Base-by-base conservation (phyloP, 169 alveolate species). In the Perkinsus chesapeaki region DNA sequence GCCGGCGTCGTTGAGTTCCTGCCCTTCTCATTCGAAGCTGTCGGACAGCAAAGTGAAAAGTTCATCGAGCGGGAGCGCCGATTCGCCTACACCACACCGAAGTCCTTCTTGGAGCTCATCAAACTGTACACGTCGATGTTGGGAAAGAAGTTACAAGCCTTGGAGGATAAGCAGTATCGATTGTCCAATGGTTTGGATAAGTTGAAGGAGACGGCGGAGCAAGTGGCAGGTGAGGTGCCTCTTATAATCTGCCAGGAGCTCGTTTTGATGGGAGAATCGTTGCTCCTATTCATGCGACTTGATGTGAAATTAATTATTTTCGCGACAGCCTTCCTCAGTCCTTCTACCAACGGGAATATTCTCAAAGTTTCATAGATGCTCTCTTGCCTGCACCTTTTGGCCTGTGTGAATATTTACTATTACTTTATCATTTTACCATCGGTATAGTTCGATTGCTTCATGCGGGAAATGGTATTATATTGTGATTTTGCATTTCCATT, bases 21-120 rank as follows among this genome's bases (percentile, higher is more conserved):
- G 98, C 99, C 99, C 23, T 95, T 93, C 96, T 96, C 98, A 48
- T 97, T 98, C 94, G 96, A 96, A 91, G 92, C 95, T 92, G 98
- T 96, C 47, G 97, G 96, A 1, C 92, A 82, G 9, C 39, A 82
- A 31, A 91, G 72, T 39, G 94, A 93, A 39, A 96, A 96, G 91
- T 95, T 96, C 92, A 93, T 96, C 20, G 98, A 97, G 82, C 94
- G 94, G 39, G 99, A 98, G 95, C 96, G 98, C 96, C 96, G 99
- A 91, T 98, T 97, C 94, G 98, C 98, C 72, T 98, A 98, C 96
- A 97, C 98, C 47, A 98, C 99, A 3, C 99, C 99, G 16, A 98
- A 98, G 95, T 97, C 99, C 73, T 98, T 98, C 97, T 96, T 98
- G 90, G 99, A 98, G 97, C 96, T 98, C 92, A 98, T 98, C 95